These are phyloP conservation scores for Voacanga thouarsii DNA, from an alignment of 257 asterid species.

Conservation along the genomic window DNA sequence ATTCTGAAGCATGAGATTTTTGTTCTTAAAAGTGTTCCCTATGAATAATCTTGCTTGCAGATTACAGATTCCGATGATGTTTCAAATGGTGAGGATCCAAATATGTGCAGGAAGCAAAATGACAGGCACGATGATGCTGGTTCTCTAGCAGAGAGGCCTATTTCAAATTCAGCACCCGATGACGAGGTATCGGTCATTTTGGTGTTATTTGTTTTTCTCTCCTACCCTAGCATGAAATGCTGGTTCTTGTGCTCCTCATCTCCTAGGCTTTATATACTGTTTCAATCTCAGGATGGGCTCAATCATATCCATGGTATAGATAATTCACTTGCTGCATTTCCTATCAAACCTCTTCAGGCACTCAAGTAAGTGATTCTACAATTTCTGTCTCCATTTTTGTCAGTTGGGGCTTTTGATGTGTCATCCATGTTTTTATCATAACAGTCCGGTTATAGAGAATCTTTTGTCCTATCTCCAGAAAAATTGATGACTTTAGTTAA, in stretches of 20 bases:
- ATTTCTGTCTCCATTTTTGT: slow-evolving; percentile 8
- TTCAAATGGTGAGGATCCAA: slow-evolving; percentile 54
- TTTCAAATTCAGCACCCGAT: slow-evolving; percentile 38
- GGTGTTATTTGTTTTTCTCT: not conserved
- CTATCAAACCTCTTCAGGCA: slow-evolving; percentile 88
- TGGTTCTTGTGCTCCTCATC: slow-evolving; percentile 6
- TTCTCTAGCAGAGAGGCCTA: slow-evolving; percentile 39
- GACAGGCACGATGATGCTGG: slow-evolving; percentile 41
- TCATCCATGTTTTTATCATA: not conserved
- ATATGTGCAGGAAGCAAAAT: slow-evolving; percentile 39
- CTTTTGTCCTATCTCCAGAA: not conserved
- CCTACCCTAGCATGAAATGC: not conserved
- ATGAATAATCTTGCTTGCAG: slow-evolving; percentile 42
- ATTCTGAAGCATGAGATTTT: not conserved
- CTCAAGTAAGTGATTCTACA: slow-evolving; percentile 55
- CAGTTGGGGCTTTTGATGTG: not conserved
- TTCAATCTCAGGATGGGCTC: slow-evolving; percentile 52
- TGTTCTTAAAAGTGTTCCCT: slow-evolving; percentile 8
- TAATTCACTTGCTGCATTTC: slow-evolving; percentile 79
- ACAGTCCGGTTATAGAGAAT: not conserved
- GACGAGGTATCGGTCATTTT: slow-evolving; percentile 40
- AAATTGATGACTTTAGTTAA: not conserved
- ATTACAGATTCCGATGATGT: slow-evolving; percentile 66
- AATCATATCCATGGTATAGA: slow-evolving; percentile 63
- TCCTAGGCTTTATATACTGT: slow-evolving; percentile 17